Percentiles rank a stretch among this genome's conserved stretches.
These are phyloP conservation scores for Meripilus lineatus DNA, from an alignment of 1,284 basidiomycete species.

Conservation along the genomic window DNA sequence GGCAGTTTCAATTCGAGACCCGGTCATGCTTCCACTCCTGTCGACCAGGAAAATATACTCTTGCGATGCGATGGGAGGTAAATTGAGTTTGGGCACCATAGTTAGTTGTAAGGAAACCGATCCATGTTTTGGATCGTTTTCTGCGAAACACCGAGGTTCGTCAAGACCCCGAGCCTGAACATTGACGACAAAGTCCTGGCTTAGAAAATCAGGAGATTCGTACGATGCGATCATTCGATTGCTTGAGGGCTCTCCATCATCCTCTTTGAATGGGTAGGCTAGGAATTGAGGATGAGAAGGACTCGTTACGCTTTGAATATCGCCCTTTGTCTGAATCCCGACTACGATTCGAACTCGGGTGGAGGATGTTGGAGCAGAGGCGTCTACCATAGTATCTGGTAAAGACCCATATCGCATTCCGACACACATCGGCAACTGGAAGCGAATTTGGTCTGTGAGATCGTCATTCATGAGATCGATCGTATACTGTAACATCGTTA, in stretches of 20 bases:
- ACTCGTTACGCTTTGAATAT: constrained; percentile 7
- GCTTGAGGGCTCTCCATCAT: background rate
- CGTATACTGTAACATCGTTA: constrained; percentile 23
- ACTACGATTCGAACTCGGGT: constrained; percentile 7
- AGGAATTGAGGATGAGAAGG: constrained; percentile 7
- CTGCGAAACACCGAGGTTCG: constrained; percentile 49
- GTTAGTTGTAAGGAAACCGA: constrained; percentile 48
- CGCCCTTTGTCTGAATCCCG: constrained; percentile 8
- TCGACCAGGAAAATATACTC: constrained; percentile 46
- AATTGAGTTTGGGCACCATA: constrained; percentile 43
- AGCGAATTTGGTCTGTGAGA: constrained; percentile 39
- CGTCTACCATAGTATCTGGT: constrained; percentile 30
- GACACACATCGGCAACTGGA: constrained; percentile 45
- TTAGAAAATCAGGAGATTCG: constrained; percentile 9
- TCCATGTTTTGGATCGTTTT: constrained; percentile 26
- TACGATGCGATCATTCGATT: constrained; percentile 1
- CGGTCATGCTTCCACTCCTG: constrained; percentile 42
- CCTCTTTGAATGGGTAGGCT: constrained; percentile 1
- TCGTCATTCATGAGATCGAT: constrained; percentile 43
- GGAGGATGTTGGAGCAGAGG: constrained; percentile 13
- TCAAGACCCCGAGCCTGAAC: constrained; percentile 32
- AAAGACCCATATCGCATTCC: constrained; percentile 46
- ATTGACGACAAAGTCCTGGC: constrained; percentile 8
- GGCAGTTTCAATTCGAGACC: constrained; percentile 32
- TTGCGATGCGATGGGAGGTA: constrained; percentile 33